A percentile compares a stretch with the other conserved stretches of the same genome.
Conservation (phyloP, 345 rosid genomes). For the Physaria fendleri region DNA sequence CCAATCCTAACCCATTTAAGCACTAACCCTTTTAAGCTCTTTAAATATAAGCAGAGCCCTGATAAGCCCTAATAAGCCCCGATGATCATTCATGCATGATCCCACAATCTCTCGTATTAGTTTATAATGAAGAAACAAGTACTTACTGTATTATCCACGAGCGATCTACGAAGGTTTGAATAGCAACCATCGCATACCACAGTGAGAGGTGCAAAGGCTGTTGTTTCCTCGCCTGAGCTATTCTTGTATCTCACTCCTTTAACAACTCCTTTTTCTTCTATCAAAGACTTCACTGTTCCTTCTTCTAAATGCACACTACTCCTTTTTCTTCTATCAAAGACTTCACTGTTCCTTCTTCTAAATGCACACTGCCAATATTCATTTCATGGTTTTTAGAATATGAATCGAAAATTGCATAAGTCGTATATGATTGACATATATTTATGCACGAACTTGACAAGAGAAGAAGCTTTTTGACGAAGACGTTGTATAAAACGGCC, state of each 20-base stretch:
- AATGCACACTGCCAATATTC: constrained; percentile 12
- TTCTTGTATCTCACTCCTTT: constrained; percentile 66
- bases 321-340: no score
- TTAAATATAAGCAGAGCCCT: no score
- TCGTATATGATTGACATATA: background rate
- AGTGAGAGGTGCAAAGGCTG: constrained; percentile 56
- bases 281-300: constrained; percentile 50
- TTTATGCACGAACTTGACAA: constrained; percentile 17
- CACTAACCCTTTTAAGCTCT: no score
- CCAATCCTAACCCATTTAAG: no score
- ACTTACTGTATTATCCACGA: constrained; percentile 48
- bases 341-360: constrained; percentile 57
- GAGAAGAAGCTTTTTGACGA: constrained; percentile 30
- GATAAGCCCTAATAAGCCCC: no score
- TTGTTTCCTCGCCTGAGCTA: constrained; percentile 32
- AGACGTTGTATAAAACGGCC: constrained; percentile 27
- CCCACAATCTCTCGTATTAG: background rate
- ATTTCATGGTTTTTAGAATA: background rate
- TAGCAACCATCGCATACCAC: constrained; percentile 69
- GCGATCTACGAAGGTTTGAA: constrained; percentile 64
- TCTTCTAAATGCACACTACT: no score
- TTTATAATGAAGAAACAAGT: background rate
- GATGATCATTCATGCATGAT: no score
- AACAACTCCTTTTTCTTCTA: constrained; percentile 50
- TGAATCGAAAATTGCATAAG: background rate